Evolutionary conservation across 371 early-diverging fungal genomes (phyloP).

Genomic region (Choanephora cucurbitarum): DNA sequence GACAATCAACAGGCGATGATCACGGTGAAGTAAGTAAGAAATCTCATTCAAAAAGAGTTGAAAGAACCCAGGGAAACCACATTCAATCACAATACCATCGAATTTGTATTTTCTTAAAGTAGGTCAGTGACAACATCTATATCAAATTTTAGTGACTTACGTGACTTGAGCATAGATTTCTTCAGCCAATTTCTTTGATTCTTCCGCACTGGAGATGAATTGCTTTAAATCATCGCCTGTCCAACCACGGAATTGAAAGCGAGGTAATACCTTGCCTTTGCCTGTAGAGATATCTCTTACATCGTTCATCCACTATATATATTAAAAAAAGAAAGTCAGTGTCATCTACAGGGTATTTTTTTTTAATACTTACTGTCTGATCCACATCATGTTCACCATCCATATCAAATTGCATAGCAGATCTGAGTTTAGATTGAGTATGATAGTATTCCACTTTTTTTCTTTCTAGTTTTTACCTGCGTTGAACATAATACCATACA

Average conservation of each 20-base stretch:
- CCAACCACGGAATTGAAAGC: constrained; percentile 57
- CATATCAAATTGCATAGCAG: constrained; percentile 32
- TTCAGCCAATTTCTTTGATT: constrained; percentile 28
- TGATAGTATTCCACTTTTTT: background rate
- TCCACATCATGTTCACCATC: constrained; percentile 67
- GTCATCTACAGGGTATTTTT: no score
- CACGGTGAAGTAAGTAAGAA: constrained; percentile 27
- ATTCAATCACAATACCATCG: constrained; percentile 63
- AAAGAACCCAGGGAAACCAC: constrained; percentile 47
- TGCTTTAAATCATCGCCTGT: constrained; percentile 40
- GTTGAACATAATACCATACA: constrained; percentile 58
- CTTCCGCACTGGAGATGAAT: constrained; percentile 28
- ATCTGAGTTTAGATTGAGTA: constrained; percentile 9
- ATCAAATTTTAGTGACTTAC: constrained; percentile 31
- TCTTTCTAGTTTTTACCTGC: constrained; percentile 18
- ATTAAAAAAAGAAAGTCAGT: no score
- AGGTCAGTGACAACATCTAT: no score
- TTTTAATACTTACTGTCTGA: constrained; percentile 35
- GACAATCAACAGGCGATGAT: constrained; percentile 39
- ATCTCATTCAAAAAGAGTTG: constrained; percentile 37
- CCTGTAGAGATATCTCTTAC: constrained; percentile 31
- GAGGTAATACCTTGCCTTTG: constrained; percentile 56
- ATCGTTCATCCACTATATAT: constrained; percentile 56
- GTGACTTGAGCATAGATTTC: constrained; percentile 35
- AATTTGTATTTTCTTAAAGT: constrained; percentile 43